Base-by-base conservation (phyloP, 257 asterid species). In the Nyctanthes arbortristis region DNA sequence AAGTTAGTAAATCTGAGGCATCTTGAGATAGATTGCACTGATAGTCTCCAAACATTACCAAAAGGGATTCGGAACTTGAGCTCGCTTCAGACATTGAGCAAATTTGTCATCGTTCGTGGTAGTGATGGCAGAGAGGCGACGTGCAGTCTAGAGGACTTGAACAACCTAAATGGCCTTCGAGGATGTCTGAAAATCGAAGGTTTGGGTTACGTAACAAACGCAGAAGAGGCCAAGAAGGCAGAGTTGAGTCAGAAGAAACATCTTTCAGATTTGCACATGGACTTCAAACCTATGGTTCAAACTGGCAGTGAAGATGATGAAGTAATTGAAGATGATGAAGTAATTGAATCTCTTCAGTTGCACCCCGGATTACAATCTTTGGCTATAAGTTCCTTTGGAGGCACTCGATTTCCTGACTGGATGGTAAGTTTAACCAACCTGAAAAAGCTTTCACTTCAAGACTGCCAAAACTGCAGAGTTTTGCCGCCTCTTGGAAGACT, bases 151-250 rank as follows among this genome's bases (percentile, higher is more conserved):
- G 85, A 74, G 52, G 96, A 83, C 34, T 59, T 87, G 32, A 71
- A 33, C 61, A 63, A 79, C 30, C 85, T 89, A n/a, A 84, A 87
- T 73, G 74, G 73, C n/a, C 88, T 89, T 22, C 75, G 70, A 3
- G 90, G 94, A 8, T 70, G 70, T 32, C 88, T 87, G 63, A 87
- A 74, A 37, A 69, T 89, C 28, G 88, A 85, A 78, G 96, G 96
- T 57, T 67, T 89, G 6, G 94, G 96, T 11, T 56, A 30, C n/a
- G 83, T 55, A n/a, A 52, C 59, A 1, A 74, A 71, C 69, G 83
- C 78, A 20, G 76, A 57, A 1, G 87, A 85, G 66, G 96, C 94
- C n/a, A 65, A 39, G 45, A 77, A 28, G 59, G 94, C 90, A 4
- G 74, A 78, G 67, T 74, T 89, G 71, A 67, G 35, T 7, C 70